Evolutionary conservation across 805 yeast species (phyloP).

Genomic region (Hanseniaspora occidentalis): DNA sequence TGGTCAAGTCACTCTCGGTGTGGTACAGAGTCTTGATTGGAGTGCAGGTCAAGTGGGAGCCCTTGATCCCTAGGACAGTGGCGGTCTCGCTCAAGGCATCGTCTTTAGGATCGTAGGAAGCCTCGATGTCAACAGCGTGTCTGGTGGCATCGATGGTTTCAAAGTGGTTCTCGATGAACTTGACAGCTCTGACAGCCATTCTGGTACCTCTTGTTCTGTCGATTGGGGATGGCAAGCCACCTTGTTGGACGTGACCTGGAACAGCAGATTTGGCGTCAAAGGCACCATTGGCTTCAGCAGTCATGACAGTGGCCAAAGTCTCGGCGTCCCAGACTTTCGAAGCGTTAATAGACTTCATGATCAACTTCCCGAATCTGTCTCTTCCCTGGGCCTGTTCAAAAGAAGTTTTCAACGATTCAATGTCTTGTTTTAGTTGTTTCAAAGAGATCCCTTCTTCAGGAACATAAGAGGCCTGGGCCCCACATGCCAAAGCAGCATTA

Average conservation of each 20-base stretch:
- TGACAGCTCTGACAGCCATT: conserved; percentile 59
- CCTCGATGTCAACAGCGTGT: conserved; percentile 16
- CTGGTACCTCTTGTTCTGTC: conserved; percentile 85
- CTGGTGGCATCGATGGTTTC: conserved; percentile 7
- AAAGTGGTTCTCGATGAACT: conserved; percentile 42
- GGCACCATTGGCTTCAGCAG: conserved; percentile 59
- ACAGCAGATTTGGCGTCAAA: conserved; percentile 91
- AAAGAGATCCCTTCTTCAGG: conserved; percentile 61
- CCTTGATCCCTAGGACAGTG: conserved; percentile 70
- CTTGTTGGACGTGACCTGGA: conserved; percentile 98
- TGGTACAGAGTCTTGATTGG: conserved; percentile 70
- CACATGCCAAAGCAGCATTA: conserved; percentile 70
- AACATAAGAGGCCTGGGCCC: conserved; percentile 71
- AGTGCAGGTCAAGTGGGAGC: conserved; percentile 63
- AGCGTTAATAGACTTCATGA: conserved; percentile 60
- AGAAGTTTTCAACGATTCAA: conserved; percentile 43
- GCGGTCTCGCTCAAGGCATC: conserved; percentile 41
- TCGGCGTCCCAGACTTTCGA: conserved; percentile 74
- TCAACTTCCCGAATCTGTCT: conserved; percentile 55
- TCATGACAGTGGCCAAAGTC: conserved; percentile 69
- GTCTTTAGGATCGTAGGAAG: conserved; percentile 19
- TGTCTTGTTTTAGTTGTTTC: conserved; percentile 51
- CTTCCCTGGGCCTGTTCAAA: conserved; percentile 53
- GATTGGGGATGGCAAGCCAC: conserved; percentile 88
- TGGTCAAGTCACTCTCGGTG: conserved; percentile 66